phyloP scores from a whole-genome alignment of 2,329 filamentous ascomycete genomes.

The Mariannaea elegans region DNA sequence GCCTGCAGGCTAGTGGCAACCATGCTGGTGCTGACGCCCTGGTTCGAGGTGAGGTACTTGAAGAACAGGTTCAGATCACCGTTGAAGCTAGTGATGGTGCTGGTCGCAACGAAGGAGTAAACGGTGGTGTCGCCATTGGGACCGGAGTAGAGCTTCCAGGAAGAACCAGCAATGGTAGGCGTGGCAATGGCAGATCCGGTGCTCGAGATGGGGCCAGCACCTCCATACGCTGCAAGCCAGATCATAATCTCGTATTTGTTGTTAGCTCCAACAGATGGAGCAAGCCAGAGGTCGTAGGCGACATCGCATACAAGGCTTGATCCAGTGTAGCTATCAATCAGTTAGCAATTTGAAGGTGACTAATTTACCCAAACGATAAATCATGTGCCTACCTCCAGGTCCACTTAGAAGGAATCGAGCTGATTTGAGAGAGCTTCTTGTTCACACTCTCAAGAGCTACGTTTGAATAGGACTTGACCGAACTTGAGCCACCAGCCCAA shows the following conservation, averaged over 20 bases:
- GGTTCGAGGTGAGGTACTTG: constrained; percentile 58
- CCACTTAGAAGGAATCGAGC: constrained; percentile 48
- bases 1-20: constrained; percentile 21
- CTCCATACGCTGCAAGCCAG: constrained; percentile 66
- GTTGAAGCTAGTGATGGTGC: constrained; percentile 58
- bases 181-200: constrained; percentile 43
- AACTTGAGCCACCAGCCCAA: constrained; percentile 49
- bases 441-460: constrained; percentile 49
- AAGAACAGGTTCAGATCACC: constrained; percentile 67
- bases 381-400: constrained; percentile 32
- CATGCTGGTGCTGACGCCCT: constrained; percentile 45
- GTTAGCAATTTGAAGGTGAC: too few species aligned
- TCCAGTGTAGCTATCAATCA: constrained; percentile 43
- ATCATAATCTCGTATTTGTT: constrained; percentile 70
- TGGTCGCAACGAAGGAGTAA: constrained; percentile 59
- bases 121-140: constrained; percentile 66
- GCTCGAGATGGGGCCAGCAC: constrained; percentile 62
- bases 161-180: constrained; percentile 59
- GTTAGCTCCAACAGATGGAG: constrained; percentile 49
- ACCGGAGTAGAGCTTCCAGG: constrained; percentile 67
- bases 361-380: background rate
- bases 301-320: constrained; percentile 59
- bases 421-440: constrained; percentile 47
- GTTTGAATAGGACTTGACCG: constrained; percentile 58
- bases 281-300: constrained; percentile 68